phyloP scores from a whole-genome alignment of 2,329 filamentous ascomycete genomes.

The Venturia aucupariae region DNA sequence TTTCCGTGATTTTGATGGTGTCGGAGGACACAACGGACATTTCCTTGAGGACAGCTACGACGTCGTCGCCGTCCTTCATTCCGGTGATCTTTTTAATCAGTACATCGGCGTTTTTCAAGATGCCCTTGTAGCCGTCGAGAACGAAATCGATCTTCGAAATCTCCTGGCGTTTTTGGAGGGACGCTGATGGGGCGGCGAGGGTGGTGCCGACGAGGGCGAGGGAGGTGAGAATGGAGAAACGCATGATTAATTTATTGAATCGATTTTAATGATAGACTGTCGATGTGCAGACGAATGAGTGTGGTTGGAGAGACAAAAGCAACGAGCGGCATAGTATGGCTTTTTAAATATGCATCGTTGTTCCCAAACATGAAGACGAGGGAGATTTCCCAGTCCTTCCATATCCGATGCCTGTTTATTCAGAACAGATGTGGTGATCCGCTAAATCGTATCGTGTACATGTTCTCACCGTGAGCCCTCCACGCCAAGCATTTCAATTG shows the following conservation, averaged over 20 bases:
- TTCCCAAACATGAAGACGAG: not conserved
- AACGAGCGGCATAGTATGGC: not conserved
- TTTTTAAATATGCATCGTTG: not conserved
- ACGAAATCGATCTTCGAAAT: not conserved
- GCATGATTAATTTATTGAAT: not conserved
- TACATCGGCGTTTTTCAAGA: not conserved
- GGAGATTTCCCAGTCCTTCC: not conserved
- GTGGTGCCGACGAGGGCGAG: not conserved
- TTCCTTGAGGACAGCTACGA: not conserved
- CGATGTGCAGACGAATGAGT: too few species aligned
- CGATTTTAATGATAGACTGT: too few species aligned
- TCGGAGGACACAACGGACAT: not conserved
- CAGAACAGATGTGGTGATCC: not conserved
- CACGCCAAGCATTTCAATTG: not conserved
- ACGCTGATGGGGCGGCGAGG: constrained; percentile 1
- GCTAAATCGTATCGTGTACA: not conserved
- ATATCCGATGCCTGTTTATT: not conserved
- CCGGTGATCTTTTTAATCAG: not conserved
- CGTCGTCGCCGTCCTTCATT: not conserved
- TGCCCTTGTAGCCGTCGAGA: constrained; percentile 5
- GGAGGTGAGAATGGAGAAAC: constrained; percentile 2
- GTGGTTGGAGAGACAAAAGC: too few species aligned
- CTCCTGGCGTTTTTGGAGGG: not conserved
- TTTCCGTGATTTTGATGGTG: not conserved
- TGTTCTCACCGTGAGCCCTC: constrained; percentile 1